These are phyloP conservation scores for Mrakia hoshinonis DNA, from an alignment of 768 basidiomycete genomes.

Conservation along the genomic window DNA sequence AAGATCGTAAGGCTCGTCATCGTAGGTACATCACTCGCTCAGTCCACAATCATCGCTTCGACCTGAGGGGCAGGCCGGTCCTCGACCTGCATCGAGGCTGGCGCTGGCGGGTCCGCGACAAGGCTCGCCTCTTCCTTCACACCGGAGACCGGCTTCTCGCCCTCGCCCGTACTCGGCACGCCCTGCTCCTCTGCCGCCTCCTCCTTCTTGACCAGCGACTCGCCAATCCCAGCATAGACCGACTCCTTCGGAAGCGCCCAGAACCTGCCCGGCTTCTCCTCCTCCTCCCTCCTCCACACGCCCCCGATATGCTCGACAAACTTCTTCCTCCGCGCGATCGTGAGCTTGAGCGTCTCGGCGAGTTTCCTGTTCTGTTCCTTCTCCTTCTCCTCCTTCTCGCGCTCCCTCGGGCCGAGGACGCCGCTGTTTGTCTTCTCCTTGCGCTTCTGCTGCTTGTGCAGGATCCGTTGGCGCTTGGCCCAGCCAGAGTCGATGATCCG, in stretches of 20 bases:
- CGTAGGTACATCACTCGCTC: no score
- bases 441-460: constrained; percentile 51
- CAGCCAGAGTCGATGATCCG: constrained; percentile 67
- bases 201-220: background rate
- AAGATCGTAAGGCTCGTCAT: no score
- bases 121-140: no score
- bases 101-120: no score
- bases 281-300: constrained; percentile 60
- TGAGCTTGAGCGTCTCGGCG: constrained; percentile 42
- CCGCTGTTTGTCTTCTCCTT: constrained; percentile 59
- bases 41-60: no score
- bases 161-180: background rate
- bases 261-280: constrained; percentile 56
- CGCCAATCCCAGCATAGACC: constrained; percentile 45
- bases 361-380: constrained; percentile 47
- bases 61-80: no score
- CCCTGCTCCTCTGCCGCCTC: background rate
- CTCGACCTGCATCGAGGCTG: no score
- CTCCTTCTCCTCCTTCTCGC: constrained; percentile 34
- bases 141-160: no score
- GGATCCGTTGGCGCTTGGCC: constrained; percentile 62
- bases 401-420: constrained; percentile 36
- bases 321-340: constrained; percentile 65
- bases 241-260: constrained; percentile 70
- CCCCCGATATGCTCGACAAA: constrained; percentile 71